phyloP scores from a whole-genome alignment of 2,329 filamentous ascomycete genomes.

The Pyrenophora tritici-repentis region DNA sequence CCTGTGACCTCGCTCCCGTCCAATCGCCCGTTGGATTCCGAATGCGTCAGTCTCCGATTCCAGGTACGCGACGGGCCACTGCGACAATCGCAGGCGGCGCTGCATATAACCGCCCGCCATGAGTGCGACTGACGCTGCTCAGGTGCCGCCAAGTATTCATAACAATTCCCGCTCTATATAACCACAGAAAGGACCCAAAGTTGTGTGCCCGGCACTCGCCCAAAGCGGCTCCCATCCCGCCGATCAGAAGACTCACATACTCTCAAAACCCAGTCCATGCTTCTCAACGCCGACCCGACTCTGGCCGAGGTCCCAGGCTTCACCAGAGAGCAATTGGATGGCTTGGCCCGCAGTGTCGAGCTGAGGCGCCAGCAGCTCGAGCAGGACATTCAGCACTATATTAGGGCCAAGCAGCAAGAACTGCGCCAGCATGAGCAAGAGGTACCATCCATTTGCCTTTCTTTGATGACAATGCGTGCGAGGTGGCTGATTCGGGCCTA shows the following conservation, averaged over 20 bases:
- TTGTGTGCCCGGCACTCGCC: conserved; percentile 9
- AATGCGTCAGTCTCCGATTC: conserved; percentile 36
- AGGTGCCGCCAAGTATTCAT: conserved; percentile 12
- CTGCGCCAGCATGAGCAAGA: conserved; percentile 39
- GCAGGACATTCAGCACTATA: conserved; percentile 43
- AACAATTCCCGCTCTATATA: not conserved
- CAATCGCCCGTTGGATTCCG: conserved; percentile 31
- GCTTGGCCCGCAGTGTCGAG: conserved; percentile 41
- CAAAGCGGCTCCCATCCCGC: conserved; percentile 27
- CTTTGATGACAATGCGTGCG: not conserved
- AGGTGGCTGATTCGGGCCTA: conserved; percentile 33
- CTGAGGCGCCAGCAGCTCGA: conserved; percentile 44
- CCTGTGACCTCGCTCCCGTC: conserved; percentile 23
- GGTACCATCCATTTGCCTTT: conserved; percentile 25
- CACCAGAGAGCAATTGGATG: conserved; percentile 38
- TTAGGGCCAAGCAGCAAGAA: conserved; percentile 40
- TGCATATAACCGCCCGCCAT: conserved; percentile 18
- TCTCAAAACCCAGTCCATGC: conserved; percentile 30
- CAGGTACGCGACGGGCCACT: conserved; percentile 29
- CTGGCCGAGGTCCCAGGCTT: conserved; percentile 43
- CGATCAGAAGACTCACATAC: conserved; percentile 12
- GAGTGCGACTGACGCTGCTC: conserved; percentile 24
- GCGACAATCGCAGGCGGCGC: conserved; percentile 14
- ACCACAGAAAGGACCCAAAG: conserved; percentile 9
- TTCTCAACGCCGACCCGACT: conserved; percentile 34